A percentile compares a stretch with the other conserved stretches of the same genome.
Evolutionary conservation across 306 rosid species (phyloP).

Genomic region (Prunus dulcis): DNA sequence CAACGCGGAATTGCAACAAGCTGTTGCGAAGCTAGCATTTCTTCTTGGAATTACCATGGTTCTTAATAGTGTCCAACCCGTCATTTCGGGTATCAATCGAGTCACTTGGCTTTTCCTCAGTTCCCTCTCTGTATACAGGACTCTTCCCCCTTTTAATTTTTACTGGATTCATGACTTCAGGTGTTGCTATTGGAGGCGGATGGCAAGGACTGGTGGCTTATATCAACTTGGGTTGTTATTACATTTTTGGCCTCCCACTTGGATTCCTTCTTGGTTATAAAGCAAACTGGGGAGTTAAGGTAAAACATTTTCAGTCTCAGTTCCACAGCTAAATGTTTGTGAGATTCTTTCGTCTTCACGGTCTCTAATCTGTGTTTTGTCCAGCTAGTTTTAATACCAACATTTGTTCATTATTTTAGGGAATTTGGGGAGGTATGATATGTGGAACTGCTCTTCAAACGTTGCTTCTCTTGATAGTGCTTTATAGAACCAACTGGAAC

Average conservation of each 20-base stretch:
- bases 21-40: constrained; percentile 53
- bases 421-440: constrained; percentile 65
- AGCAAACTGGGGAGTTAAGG: constrained; percentile 63
- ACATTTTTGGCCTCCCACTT: constrained; percentile 73
- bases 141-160: not conserved
- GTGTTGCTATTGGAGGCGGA: constrained; percentile 94
- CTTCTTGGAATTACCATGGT: constrained; percentile 77
- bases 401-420: constrained; percentile 25
- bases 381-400: not conserved
- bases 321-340: not conserved
- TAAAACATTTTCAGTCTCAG: constrained; percentile 10
- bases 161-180: constrained; percentile 32
- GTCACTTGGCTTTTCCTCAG: not conserved
- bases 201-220: constrained; percentile 90
- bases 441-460: constrained; percentile 54
- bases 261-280: constrained; percentile 67
- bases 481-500: constrained; percentile 53
- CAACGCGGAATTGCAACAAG: constrained; percentile 43
- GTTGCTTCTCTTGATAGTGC: constrained; percentile 39
- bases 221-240: constrained; percentile 73
- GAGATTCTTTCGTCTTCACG: too few species aligned
- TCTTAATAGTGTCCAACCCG: constrained; percentile 87
- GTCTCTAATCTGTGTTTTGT: not conserved
- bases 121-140: not conserved
- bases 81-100: constrained; percentile 59